phyloP scores from a whole-genome alignment of 495 filamentous ascomycete species.

The Aspergillus hancockii region DNA sequence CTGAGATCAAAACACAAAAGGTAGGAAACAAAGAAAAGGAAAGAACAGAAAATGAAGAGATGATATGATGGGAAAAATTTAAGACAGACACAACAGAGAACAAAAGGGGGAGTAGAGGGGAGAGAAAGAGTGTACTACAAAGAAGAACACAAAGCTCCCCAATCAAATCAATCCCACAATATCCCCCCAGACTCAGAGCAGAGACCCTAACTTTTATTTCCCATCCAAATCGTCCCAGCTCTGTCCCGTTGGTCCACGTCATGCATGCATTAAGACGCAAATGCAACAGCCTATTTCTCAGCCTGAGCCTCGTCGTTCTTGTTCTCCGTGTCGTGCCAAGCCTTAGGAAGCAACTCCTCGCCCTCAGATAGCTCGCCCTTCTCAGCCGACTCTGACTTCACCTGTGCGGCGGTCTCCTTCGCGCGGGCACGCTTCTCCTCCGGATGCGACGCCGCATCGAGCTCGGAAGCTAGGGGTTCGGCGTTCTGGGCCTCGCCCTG shows the following conservation, averaged over 20 bases:
- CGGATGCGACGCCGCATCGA: conserved; percentile 22
- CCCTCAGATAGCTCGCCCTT: conserved; percentile 36
- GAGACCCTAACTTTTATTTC: background rate
- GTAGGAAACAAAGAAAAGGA: conserved; percentile 9
- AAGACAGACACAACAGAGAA: background rate
- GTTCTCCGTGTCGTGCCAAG: conserved; percentile 46
- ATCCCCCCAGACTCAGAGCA: background rate
- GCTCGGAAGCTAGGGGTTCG: conserved; percentile 17
- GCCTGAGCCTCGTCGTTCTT: conserved; percentile 29
- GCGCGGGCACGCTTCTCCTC: conserved; percentile 30
- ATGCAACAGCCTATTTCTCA: conserved; percentile 26
- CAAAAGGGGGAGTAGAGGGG: too few relatives aligned
- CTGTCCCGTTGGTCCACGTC: background rate
- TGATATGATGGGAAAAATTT: conserved; percentile 6
- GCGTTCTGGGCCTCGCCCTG: conserved; percentile 19
- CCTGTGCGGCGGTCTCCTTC: conserved; percentile 26
- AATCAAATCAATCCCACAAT: background rate
- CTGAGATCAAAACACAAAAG: conserved; percentile 20
- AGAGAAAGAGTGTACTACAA: background rate
- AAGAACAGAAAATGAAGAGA: conserved; percentile 18
- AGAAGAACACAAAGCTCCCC: background rate
- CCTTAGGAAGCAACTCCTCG: conserved; percentile 52
- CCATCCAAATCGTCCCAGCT: background rate
- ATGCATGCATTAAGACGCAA: background rate
- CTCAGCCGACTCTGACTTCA: conserved; percentile 24